Conservation (phyloP, 1,284 basidiomycete genomes). For the Ustilago tritici region DNA sequence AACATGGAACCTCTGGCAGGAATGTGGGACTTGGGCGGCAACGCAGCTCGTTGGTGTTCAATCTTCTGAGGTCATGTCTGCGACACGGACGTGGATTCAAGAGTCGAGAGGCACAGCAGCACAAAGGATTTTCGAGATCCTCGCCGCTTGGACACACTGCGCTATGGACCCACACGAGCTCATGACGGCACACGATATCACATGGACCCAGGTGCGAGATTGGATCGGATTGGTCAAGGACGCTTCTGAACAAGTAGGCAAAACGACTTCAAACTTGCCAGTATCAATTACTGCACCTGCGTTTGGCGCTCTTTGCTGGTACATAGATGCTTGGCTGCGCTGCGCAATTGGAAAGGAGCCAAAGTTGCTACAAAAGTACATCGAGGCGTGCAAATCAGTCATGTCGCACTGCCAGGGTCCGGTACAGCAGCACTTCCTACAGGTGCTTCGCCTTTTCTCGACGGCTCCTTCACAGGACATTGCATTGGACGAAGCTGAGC, state of each 20-base stretch:
- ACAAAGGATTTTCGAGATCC: slow-evolving; percentile 71
- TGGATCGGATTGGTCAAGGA: slow-evolving; percentile 73
- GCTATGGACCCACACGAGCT: slow-evolving; percentile 89
- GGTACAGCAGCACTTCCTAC: slow-evolving; percentile 20
- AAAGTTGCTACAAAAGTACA: slow-evolving; percentile 15
- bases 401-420: background rate
- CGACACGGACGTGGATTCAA: slow-evolving; percentile 11
- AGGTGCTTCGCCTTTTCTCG: slow-evolving; percentile 19
- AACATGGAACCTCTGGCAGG: slow-evolving; percentile 42
- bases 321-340: slow-evolving; percentile 38
- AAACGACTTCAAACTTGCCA: background rate
- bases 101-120: slow-evolving; percentile 27
- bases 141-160: slow-evolving; percentile 82
- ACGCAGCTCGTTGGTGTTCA: slow-evolving; percentile 10
- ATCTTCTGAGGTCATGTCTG: background rate
- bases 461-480: slow-evolving; percentile 27
- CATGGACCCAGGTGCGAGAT: slow-evolving; percentile 85
- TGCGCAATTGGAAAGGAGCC: slow-evolving; percentile 39
- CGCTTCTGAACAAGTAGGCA: background rate
- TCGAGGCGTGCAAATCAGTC: slow-evolving; percentile 11
- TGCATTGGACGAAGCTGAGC: slow-evolving; percentile 32
- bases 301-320: slow-evolving; percentile 27
- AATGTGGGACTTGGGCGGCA: slow-evolving; percentile 42
- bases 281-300: slow-evolving; percentile 14
- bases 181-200: slow-evolving; percentile 84